Conservation (phyloP, 495 filamentous ascomycete species). For the Aspergillus saccharolyticus region DNA sequence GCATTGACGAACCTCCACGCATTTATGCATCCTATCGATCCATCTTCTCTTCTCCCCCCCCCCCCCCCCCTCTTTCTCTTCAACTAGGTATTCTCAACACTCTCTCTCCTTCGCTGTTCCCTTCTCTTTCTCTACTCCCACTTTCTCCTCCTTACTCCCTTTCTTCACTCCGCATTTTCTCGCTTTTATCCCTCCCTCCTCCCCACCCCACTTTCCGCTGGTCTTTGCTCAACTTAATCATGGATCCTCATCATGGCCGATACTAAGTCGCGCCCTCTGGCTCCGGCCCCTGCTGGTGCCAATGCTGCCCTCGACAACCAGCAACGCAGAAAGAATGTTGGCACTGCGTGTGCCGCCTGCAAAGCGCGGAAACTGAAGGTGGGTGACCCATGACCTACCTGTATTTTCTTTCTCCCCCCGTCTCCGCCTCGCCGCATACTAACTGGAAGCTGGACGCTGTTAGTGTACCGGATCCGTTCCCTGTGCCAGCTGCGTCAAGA, state of each 20-base stretch:
- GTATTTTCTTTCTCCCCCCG: neutral
- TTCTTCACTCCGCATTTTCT: neutral
- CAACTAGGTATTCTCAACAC: neutral
- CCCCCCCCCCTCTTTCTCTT: neutral
- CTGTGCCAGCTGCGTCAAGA: slow-evolving; percentile 32
- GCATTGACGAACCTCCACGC: too few relatives aligned
- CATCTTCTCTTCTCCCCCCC: neutral
- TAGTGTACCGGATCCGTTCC: slow-evolving; percentile 31
- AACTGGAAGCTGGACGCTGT: neutral
- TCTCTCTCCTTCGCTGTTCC: neutral
- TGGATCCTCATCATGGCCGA: slow-evolving; percentile 18
- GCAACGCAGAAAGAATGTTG: slow-evolving; percentile 23
- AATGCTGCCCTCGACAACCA: slow-evolving; percentile 10
- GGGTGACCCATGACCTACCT: neutral
- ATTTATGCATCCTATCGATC: too few relatives aligned
- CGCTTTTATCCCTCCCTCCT: neutral
- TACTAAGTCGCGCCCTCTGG: slow-evolving; percentile 17
- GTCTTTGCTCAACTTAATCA: neutral
- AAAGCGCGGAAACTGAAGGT: slow-evolving; percentile 31
- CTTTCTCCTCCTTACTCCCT: too few relatives aligned
- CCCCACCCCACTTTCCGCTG: neutral
- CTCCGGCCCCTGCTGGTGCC: slow-evolving; percentile 16
- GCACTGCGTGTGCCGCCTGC: slow-evolving; percentile 26
- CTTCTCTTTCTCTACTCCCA: slow-evolving; percentile 1
- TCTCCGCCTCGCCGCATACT: neutral